Evolutionary conservation across 2,329 filamentous ascomycete species (phyloP), one percentile per base, ranked within the genome.

Genomic region (Septoria linicola): DNA sequence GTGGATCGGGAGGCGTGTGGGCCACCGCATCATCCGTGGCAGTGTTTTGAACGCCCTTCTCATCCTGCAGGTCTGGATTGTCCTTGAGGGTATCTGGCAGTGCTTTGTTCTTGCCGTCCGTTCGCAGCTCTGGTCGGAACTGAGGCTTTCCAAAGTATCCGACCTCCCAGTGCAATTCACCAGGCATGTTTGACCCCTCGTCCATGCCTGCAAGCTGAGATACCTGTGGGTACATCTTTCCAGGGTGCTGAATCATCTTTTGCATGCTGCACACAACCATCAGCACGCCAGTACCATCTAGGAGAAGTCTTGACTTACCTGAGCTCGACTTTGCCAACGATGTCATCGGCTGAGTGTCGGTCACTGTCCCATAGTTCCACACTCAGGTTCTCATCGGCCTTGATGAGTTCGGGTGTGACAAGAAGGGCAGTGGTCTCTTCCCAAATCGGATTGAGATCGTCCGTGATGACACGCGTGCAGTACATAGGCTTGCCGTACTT

Each of bases 401-500:
- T 95, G 74, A 97, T 89, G 46, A 96, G 78, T 58, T 96, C 91
- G 0, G 88, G 81, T 0, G 88, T 96, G 4, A 99, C 88, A 13
- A 96, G 75, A 14, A 97, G 77, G 34, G 89, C 90, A 36, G 88
- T 84, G 1, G 83, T 88, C 71, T 97, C 93, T 64, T 93, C 88
- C 76, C 95, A 97, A 3, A 96, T 79, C 0, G 93, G 93, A 64
- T 97, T 95, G 48, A 96, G 79, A 60, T 96, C 87, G 65, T 97
- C 92, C 45, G 92, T 89, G 58, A 97, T 96, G 44, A 97, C 91
- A 41, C 93, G 84, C 1, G 93, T 97, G 70, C 91, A 96, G 71
- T 96, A 97, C 81, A 96, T 95, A 1, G 92, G 92, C 73, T 99
- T 99, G 50, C 88, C 88, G 62, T 96, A 97, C 70, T 97, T 96